Evolutionary conservation across 345 rosid species (phyloP).

Genomic region (Adansonia digitata): DNA sequence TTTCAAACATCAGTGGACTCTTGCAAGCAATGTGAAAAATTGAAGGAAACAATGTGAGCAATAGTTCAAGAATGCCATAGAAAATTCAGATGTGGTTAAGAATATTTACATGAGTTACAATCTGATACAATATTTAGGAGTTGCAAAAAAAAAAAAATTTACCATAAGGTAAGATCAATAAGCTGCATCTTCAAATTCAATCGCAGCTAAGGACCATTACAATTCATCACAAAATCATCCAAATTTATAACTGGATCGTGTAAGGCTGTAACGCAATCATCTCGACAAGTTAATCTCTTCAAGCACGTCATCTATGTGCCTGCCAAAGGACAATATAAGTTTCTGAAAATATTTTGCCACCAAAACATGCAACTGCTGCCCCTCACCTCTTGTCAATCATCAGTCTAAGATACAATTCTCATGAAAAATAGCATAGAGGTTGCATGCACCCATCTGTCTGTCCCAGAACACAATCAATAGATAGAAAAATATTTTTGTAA

Average conservation of each 20-base stretch:
- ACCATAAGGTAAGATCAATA: background rate
- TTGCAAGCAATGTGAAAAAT: conserved; percentile 1
- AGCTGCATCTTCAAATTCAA: background rate
- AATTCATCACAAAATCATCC: background rate
- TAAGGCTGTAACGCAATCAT: background rate
- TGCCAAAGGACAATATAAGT: conserved; percentile 3
- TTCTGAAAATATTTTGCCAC: background rate
- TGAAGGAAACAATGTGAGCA: conserved; percentile 2
- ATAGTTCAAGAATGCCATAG: background rate
- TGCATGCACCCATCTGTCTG: background rate
- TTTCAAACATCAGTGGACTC: background rate
- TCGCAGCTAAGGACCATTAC: background rate
- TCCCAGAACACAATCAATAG: background rate
- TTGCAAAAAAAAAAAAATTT: background rate
- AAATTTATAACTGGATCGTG: background rate
- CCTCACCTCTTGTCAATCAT: background rate
- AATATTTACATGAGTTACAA: background rate
- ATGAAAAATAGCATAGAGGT: background rate
- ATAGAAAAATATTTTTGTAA: background rate
- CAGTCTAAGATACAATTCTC: background rate
- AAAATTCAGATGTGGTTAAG: background rate
- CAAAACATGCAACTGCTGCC: background rate
- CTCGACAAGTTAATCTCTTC: background rate
- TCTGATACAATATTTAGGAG: background rate
- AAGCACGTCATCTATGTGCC: background rate